Conservation (phyloP, 2,329 filamentous ascomycete genomes). For the Phaeosphaeriaceae sp. region DNA sequence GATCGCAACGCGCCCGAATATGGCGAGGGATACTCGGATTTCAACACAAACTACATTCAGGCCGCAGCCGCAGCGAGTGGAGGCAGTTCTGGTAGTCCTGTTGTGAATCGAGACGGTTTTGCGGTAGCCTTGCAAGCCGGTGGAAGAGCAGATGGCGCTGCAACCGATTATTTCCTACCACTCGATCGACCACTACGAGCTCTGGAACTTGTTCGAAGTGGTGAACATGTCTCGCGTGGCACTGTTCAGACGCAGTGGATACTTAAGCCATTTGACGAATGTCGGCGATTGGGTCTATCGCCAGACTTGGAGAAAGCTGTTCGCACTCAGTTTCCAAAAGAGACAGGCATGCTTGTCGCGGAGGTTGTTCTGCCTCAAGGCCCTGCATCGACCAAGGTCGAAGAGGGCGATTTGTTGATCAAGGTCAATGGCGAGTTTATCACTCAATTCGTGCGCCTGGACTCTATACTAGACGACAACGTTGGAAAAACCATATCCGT, state of each 20-base stretch:
- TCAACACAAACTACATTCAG: conserved; percentile 96
- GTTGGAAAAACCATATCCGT: conserved; percentile 81
- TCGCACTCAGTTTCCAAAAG: conserved; percentile 82
- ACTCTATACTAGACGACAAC: conserved; percentile 88
- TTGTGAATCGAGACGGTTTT: conserved; percentile 92
- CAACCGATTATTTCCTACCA: conserved; percentile 96
- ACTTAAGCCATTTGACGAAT: conserved; percentile 97
- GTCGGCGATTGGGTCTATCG: conserved; percentile 82
- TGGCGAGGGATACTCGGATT: conserved; percentile 96
- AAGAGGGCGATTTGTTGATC: conserved; percentile 92
- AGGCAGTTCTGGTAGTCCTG: conserved; percentile 96
- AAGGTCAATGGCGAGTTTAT: conserved; percentile 93
- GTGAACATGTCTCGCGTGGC: conserved; percentile 78
- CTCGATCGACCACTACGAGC: conserved; percentile 89
- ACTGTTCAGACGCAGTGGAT: conserved; percentile 99
- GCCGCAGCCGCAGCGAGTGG: conserved; percentile 96
- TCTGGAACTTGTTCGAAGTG: conserved; percentile 80
- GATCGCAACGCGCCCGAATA: conserved; percentile 96
- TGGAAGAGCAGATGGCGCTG: conserved; percentile 89
- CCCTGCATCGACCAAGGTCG: conserved; percentile 82
- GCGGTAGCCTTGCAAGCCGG: conserved; percentile 94
- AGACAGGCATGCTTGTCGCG: conserved; percentile 95
- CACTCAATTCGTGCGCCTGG: conserved; percentile 89
- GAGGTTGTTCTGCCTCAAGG: conserved; percentile 94
- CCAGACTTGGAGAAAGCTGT: conserved; percentile 86